Evolutionary conservation across 2,329 filamentous ascomycete species (phyloP).

Genomic region (Phaeosphaeriaceae sp.): DNA sequence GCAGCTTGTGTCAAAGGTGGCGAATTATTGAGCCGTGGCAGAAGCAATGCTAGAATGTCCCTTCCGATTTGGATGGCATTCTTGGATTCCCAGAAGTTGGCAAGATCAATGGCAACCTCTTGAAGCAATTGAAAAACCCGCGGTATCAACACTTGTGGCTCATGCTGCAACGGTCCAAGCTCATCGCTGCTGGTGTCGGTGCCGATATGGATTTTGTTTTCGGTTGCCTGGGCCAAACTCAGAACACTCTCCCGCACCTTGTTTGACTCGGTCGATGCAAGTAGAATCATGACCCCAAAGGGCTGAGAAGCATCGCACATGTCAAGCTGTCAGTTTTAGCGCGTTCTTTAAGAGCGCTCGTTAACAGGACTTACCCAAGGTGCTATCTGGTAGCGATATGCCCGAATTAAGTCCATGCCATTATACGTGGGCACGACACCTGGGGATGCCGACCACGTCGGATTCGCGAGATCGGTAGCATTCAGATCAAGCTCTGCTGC

Average conservation of each 20-base stretch:
- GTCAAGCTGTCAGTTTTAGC: slow-evolving; percentile 53
- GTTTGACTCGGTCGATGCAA: slow-evolving; percentile 50
- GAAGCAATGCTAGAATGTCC: slow-evolving; percentile 7
- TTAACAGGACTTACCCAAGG: slow-evolving; percentile 53
- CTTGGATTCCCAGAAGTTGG: slow-evolving; percentile 15
- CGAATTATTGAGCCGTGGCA: slow-evolving; percentile 8
- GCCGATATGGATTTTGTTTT: not conserved
- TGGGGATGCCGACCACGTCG: not conserved
- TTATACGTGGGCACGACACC: slow-evolving; percentile 4
- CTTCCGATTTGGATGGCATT: not conserved
- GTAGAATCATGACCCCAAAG: slow-evolving; percentile 60
- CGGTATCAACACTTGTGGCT: slow-evolving; percentile 2
- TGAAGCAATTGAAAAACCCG: slow-evolving; percentile 6
- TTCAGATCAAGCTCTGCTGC: not conserved
- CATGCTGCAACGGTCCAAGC: slow-evolving; percentile 9
- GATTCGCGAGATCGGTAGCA: not conserved
- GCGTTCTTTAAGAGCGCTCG: not conserved
- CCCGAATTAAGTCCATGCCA: slow-evolving; percentile 45
- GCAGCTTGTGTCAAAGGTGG: slow-evolving; percentile 9
- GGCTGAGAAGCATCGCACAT: slow-evolving; percentile 63
- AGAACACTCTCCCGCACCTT: not conserved
- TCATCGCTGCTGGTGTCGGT: not conserved
- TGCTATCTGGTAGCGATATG: slow-evolving; percentile 62
- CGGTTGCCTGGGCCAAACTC: not conserved
- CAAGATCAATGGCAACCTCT: slow-evolving; percentile 11